Evolutionary conservation across 192 early-diverging fungal species (phyloP).

Genomic region (Glomus cerebriforme): DNA sequence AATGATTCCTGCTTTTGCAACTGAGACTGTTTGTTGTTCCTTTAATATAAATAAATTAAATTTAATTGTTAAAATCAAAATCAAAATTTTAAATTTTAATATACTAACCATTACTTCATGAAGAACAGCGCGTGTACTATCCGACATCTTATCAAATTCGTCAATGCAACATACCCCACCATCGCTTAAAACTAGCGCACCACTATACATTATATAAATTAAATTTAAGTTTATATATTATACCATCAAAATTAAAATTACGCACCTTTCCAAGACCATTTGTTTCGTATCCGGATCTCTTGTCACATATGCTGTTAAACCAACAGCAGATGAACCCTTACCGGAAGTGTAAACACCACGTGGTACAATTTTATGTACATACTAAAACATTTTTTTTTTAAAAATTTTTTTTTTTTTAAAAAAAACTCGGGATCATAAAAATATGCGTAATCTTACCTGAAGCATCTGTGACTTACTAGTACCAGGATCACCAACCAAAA

Average conservation of each 20-base stretch:
- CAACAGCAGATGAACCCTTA: slow-evolving; percentile 95
- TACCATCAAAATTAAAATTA: not conserved
- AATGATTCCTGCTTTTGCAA: slow-evolving; percentile 99
- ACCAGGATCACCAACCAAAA: slow-evolving; percentile 97
- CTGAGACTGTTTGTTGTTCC: slow-evolving; percentile 98
- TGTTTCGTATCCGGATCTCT: slow-evolving; percentile 94
- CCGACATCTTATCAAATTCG: slow-evolving; percentile 99
- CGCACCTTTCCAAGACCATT: slow-evolving; percentile 88
- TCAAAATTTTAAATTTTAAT: not conserved
- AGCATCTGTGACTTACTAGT: slow-evolving; percentile 94
- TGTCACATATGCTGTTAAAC: slow-evolving; percentile 94
- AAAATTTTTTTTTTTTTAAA: not conserved
- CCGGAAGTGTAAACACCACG: slow-evolving; percentile 97
- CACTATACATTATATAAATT: slow-evolving; percentile 47
- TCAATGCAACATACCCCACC: slow-evolving; percentile 98
- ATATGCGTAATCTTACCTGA: slow-evolving; percentile 26
- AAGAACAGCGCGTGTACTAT: slow-evolving; percentile 87
- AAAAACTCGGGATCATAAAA: not conserved
- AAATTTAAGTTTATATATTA: not conserved
- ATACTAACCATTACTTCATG: slow-evolving; percentile 92
- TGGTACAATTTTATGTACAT: slow-evolving; percentile 91
- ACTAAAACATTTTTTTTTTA: slow-evolving; percentile 39
- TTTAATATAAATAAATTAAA: slow-evolving; percentile 30
- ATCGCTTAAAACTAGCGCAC: slow-evolving; percentile 93
- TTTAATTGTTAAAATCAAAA: slow-evolving; percentile 1